Conservation (phyloP, 2,329 filamentous ascomycete species). For the Colletotrichum siamense region DNA sequence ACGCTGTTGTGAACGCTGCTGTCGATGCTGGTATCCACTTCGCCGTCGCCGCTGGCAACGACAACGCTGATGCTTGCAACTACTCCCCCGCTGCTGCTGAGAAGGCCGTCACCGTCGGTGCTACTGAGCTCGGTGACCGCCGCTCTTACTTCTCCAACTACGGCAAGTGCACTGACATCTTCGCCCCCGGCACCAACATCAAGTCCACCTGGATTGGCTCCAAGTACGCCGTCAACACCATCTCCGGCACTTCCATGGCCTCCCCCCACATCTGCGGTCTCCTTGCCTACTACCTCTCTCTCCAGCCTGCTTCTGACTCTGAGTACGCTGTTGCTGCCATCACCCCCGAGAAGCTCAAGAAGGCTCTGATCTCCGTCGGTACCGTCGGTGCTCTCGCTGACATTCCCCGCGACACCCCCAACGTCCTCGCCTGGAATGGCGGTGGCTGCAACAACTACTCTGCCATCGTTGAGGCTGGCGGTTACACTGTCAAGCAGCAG, state of each 20-base stretch:
- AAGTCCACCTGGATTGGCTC: constrained; percentile 98
- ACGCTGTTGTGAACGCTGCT: constrained; percentile 91
- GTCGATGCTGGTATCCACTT: constrained; percentile 95
- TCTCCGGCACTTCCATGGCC: constrained; percentile 99
- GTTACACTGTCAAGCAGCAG: constrained; percentile 66
- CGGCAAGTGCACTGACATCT: constrained; percentile 99
- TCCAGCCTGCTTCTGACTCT: constrained; percentile 89
- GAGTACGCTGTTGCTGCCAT: constrained; percentile 89
- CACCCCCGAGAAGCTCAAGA: constrained; percentile 94
- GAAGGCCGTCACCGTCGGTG: constrained; percentile 94
- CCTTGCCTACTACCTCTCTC: constrained; percentile 95
- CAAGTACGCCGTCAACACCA: constrained; percentile 96
- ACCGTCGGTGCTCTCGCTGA: constrained; percentile 80
- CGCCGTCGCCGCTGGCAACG: constrained; percentile 96
- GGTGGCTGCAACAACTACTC: constrained; percentile 92
- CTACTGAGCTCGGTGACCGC: constrained; percentile 90
- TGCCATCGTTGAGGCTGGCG: constrained; percentile 76
- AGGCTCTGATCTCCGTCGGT: constrained; percentile 81
- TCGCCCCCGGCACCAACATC: constrained; percentile 95
- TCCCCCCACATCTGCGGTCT: constrained; percentile 97
- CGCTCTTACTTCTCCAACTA: constrained; percentile 99
- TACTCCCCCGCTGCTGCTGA: constrained; percentile 95
- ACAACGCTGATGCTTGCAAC: constrained; percentile 98
- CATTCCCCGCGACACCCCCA: constrained; percentile 85
- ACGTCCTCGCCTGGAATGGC: constrained; percentile 99